phyloP scores from a whole-genome alignment of 2,329 filamentous ascomycete genomes.

The Fusarium xyrophilum region DNA sequence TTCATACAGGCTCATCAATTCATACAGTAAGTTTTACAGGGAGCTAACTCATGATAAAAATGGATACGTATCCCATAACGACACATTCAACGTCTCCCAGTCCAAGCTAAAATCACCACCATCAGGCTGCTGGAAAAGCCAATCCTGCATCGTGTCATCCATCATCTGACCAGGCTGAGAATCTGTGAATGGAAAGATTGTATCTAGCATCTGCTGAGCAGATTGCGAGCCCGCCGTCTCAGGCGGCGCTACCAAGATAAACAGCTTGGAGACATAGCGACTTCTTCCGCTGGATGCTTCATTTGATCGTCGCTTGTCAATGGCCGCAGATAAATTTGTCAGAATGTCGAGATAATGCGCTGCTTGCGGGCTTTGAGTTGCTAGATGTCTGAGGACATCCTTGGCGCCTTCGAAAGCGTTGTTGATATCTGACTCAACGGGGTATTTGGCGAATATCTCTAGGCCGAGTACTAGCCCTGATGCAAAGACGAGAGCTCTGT shows the following conservation, averaged over 20 bases:
- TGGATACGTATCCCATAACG: conserved; percentile 38
- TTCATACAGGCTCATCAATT: not conserved
- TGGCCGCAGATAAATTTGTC: conserved; percentile 53
- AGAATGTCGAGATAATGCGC: conserved; percentile 65
- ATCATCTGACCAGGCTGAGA: not conserved
- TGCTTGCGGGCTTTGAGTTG: conserved; percentile 60
- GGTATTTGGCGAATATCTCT: conserved; percentile 59
- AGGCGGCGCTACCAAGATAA: conserved; percentile 12
- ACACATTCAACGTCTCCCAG: conserved; percentile 39
- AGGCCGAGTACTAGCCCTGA: conserved; percentile 65
- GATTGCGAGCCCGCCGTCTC: not conserved
- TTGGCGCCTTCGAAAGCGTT: conserved; percentile 58
- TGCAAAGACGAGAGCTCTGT: conserved; percentile 61
- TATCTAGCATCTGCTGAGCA: not conserved
- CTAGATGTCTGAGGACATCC: conserved; percentile 57
- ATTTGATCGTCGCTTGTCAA: conserved; percentile 38
- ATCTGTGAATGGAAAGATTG: not conserved
- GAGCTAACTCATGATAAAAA: conserved; percentile 23
- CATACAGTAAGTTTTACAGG: not conserved
- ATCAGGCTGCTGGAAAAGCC: conserved; percentile 27
- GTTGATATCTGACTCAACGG: conserved; percentile 54
- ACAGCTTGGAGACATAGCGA: conserved; percentile 37
- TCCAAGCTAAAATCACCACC: conserved; percentile 33
- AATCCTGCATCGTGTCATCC: conserved; percentile 19
- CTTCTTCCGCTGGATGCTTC: conserved; percentile 32